Conservation (phyloP, 495 filamentous ascomycete species). For the Trichoderma parareesei region DNA sequence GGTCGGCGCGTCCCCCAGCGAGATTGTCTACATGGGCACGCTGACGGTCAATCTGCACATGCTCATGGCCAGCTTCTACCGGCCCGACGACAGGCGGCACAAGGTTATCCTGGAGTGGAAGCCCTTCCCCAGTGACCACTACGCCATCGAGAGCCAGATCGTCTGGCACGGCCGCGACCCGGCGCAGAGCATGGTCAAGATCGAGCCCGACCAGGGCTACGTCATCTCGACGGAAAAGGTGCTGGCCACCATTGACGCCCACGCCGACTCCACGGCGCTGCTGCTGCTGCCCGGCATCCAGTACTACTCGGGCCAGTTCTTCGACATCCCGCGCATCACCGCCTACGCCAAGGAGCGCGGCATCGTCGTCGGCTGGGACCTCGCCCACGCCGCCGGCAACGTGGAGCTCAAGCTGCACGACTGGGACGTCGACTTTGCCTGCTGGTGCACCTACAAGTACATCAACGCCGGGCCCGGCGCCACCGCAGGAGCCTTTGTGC, state of each 20-base stretch:
- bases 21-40: slow-evolving; percentile 91
- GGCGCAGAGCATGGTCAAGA: slow-evolving; percentile 62
- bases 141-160: slow-evolving; percentile 82
- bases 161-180: slow-evolving; percentile 65
- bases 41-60: slow-evolving; percentile 88
- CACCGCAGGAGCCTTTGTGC: slow-evolving; percentile 83
- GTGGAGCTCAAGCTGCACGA: slow-evolving; percentile 74
- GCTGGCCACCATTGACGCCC: slow-evolving; percentile 61
- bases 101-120: slow-evolving; percentile 92
- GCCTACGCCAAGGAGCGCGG: slow-evolving; percentile 63
- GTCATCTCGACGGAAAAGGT: slow-evolving; percentile 66
- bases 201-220: slow-evolving; percentile 44
- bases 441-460: slow-evolving; percentile 98
- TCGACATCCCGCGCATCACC: slow-evolving; percentile 83
- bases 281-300: slow-evolving; percentile 86
- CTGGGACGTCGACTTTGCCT: slow-evolving; percentile 93
- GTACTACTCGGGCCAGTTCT: slow-evolving; percentile 87
- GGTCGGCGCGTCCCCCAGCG: slow-evolving; percentile 69
- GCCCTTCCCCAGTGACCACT: slow-evolving; percentile 94
- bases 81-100: slow-evolving; percentile 61
- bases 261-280: slow-evolving; percentile 69
- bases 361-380: slow-evolving; percentile 86
- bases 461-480: slow-evolving; percentile 84
- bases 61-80: slow-evolving; percentile 87
- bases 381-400: slow-evolving; percentile 92